Percentiles rank a stretch among this genome's conserved stretches.
These are phyloP conservation scores for Myrmaecium sp. DNA, from an alignment of 2,329 filamentous ascomycete genomes.

Conservation along the genomic window DNA sequence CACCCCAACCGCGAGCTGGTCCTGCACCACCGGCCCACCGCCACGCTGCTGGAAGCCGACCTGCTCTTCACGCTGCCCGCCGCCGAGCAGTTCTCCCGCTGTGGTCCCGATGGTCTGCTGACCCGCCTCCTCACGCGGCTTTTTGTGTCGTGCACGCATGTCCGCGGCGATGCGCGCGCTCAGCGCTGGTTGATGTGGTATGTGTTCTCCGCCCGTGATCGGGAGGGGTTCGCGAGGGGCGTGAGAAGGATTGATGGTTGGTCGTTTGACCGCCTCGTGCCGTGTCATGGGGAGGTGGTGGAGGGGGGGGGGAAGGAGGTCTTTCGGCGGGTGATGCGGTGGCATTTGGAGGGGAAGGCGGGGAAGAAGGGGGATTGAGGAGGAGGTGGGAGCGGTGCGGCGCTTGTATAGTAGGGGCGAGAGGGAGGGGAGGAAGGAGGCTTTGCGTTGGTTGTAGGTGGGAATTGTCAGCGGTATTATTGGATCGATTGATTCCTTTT, in stretches of 20 bases:
- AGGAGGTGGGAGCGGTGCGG: too few relatives aligned
- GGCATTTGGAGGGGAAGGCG: constrained; percentile 74
- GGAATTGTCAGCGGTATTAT: too few relatives aligned
- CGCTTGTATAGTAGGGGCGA: too few relatives aligned
- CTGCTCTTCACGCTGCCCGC: constrained; percentile 83
- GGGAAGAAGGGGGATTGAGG: too few relatives aligned
- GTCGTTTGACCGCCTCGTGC: constrained; percentile 74
- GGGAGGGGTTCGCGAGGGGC: constrained; percentile 52
- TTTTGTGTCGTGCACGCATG: constrained; percentile 39
- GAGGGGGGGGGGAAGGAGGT: constrained; percentile 56
- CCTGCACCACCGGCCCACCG: constrained; percentile 64
- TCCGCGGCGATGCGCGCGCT: constrained; percentile 47
- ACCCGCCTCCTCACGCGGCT: constrained; percentile 44
- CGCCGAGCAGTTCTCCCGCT: constrained; percentile 57
- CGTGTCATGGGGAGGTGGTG: constrained; percentile 86
- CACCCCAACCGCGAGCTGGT: constrained; percentile 79
- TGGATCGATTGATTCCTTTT: too few relatives aligned
- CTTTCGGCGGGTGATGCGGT: constrained; percentile 64
- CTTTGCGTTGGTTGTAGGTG: too few relatives aligned
- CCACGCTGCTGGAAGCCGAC: constrained; percentile 74
- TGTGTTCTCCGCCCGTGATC: constrained; percentile 41
- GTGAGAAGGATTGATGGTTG: constrained; percentile 53
- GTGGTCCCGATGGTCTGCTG: constrained; percentile 35
- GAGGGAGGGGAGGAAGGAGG: too few relatives aligned
- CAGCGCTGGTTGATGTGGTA: constrained; percentile 79